Percentiles rank a stretch among this genome's conserved stretches.
Evolutionary conservation across 495 filamentous ascomycete species (phyloP).

Genomic region (Penicillium alfredii): DNA sequence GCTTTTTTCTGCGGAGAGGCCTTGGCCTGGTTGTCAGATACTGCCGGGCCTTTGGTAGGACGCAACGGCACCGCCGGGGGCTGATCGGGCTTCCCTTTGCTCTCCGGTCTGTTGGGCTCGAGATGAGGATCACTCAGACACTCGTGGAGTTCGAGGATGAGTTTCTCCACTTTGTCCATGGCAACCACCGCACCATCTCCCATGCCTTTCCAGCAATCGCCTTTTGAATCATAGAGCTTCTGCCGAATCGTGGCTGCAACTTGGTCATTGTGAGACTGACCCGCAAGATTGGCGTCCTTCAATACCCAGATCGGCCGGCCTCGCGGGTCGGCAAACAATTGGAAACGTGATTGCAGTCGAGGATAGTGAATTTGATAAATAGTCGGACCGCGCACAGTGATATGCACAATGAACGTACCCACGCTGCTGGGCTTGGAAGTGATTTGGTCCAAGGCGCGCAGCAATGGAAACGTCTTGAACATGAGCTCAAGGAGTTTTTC

Average conservation of each 20-base stretch:
- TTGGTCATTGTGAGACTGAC: conserved; percentile 10
- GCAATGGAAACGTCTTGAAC: conserved; percentile 59
- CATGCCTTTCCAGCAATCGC: conserved; percentile 46
- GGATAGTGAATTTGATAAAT: conserved; percentile 42
- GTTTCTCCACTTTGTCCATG: conserved; percentile 35
- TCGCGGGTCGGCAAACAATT: conserved; percentile 24
- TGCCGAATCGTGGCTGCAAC: conserved; percentile 21
- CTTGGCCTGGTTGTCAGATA: too few species aligned
- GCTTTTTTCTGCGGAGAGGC: conserved; percentile 10
- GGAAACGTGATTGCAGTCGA: conserved; percentile 31
- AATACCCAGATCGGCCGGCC: conserved; percentile 38
- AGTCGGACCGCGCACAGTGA: conserved; percentile 38
- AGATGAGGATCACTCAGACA: conserved; percentile 20
- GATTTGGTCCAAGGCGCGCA: conserved; percentile 53
- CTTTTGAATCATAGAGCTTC: conserved; percentile 37
- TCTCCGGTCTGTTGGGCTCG: conserved; percentile 5
- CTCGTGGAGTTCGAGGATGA: conserved; percentile 32
- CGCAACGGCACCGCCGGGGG: too few species aligned
- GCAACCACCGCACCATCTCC: conserved; percentile 39
- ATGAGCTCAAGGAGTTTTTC: conserved; percentile 49
- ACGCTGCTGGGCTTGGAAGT: conserved; percentile 21
- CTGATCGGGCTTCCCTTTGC: conserved; percentile 4
- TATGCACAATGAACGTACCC: conserved; percentile 25
- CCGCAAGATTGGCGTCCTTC: conserved; percentile 23
- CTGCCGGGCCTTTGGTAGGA: background rate